These are phyloP conservation scores for Pharnaceum exiguum DNA, from an alignment of 148 eudicot genomes.

Conservation along the genomic window DNA sequence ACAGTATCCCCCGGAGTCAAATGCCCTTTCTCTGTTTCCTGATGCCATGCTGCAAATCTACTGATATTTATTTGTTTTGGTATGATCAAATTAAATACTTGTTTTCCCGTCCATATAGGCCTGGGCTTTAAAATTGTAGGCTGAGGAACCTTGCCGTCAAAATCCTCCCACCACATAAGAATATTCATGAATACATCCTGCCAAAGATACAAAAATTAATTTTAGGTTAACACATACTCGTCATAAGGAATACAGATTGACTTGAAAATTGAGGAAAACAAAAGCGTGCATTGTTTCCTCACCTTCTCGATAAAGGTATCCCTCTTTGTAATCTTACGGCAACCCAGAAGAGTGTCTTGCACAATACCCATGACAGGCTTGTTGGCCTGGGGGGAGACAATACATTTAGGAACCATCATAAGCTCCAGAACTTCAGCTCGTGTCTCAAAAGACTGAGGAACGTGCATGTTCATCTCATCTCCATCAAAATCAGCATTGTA, in stretches of 20 bases:
- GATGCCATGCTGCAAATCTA: conserved; percentile 90
- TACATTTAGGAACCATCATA: conserved; percentile 99
- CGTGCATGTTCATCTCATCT: conserved; percentile 99
- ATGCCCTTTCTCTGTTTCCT: conserved; percentile 65
- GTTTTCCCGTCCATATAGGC: conserved; percentile 99
- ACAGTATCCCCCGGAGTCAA: conserved; percentile 97
- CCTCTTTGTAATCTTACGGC: conserved; percentile 94
- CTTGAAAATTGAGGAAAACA: not conserved
- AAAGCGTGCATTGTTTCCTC: not conserved
- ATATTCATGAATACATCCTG: conserved; percentile 99
- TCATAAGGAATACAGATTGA: not conserved
- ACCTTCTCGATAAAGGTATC: conserved; percentile 99
- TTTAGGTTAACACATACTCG: not conserved
- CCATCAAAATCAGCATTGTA: conserved; percentile 99
- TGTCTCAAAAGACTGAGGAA: conserved; percentile 97
- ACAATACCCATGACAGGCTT: conserved; percentile 99
- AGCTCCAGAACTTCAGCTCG: conserved; percentile 97
- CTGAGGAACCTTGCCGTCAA: conserved; percentile 93
- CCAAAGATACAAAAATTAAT: not conserved
- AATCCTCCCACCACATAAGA: conserved; percentile 99
- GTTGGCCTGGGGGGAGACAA: conserved; percentile 94
- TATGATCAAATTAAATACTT: conserved; percentile 92
- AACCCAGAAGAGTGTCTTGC: conserved; percentile 95
- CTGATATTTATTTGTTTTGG: conserved; percentile 96
- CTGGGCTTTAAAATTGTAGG: conserved; percentile 94